These are phyloP conservation scores for Kluyveromyces nonfermentans DNA, from an alignment of 805 yeast species.

Conservation along the genomic window DNA sequence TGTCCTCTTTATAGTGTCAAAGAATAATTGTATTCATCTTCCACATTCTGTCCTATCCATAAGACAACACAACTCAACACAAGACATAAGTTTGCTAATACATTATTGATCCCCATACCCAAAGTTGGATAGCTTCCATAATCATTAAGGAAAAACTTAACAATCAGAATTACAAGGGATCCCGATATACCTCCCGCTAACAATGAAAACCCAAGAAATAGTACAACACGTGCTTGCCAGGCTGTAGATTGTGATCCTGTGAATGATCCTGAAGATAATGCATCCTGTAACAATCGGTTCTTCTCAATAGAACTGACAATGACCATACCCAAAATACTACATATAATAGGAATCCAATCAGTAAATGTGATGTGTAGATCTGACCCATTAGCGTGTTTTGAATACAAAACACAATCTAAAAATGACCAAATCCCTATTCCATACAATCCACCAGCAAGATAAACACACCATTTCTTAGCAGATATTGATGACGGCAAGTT, in stretches of 20 bases:
- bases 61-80: slow-evolving; percentile 82
- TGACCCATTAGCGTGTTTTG: slow-evolving; percentile 78
- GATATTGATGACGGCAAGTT: slow-evolving; percentile 62
- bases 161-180: slow-evolving; percentile 74
- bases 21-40: slow-evolving; percentile 91
- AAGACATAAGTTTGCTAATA: slow-evolving; percentile 64
- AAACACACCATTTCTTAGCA: slow-evolving; percentile 65
- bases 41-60: slow-evolving; percentile 93
- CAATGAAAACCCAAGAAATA: slow-evolving; percentile 86
- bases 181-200: slow-evolving; percentile 94
- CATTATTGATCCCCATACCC: slow-evolving; percentile 90
- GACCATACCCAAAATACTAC: slow-evolving; percentile 84
- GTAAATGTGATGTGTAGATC: slow-evolving; percentile 79
- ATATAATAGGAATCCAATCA: slow-evolving; percentile 92
- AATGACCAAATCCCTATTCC: slow-evolving; percentile 86
- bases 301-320: slow-evolving; percentile 46
- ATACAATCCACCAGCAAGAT: slow-evolving; percentile 65
- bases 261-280: slow-evolving; percentile 25
- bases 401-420: slow-evolving; percentile 80
- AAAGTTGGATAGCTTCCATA: slow-evolving; percentile 73
- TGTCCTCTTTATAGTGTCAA: slow-evolving; percentile 47
- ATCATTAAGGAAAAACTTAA: slow-evolving; percentile 74
- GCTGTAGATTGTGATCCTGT: slow-evolving; percentile 45
- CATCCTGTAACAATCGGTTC: slow-evolving; percentile 31
- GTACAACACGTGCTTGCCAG: slow-evolving; percentile 88